A percentile compares a stretch with the other conserved stretches of the same genome.
These are phyloP conservation scores for Xylaria sp. DNA, from an alignment of 2,329 filamentous ascomycete genomes.

Conservation along the genomic window DNA sequence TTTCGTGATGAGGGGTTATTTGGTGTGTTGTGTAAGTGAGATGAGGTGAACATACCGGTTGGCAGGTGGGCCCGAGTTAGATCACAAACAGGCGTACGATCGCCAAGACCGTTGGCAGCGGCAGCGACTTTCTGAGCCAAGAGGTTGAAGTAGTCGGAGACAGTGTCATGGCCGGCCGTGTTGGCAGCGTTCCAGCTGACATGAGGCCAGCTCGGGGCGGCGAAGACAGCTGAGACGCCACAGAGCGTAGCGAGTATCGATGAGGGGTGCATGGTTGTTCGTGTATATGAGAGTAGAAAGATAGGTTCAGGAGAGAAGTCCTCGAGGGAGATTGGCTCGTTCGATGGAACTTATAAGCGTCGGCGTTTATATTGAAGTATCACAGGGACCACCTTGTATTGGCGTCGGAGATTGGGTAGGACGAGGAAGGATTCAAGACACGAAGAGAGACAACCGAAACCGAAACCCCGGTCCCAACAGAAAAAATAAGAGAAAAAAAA, in stretches of 20 bases:
- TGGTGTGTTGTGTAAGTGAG: background rate
- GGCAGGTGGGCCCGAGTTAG: conserved; percentile 49
- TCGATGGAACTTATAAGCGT: background rate
- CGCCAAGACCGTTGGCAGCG: conserved; percentile 35
- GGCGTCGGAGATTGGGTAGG: background rate
- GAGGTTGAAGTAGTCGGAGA: conserved; percentile 58
- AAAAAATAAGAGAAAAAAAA: conserved; percentile 12
- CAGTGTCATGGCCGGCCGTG: conserved; percentile 39
- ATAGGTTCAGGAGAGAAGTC: background rate
- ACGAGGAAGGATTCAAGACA: background rate
- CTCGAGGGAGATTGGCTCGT: conserved; percentile 1
- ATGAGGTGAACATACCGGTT: conserved; percentile 36
- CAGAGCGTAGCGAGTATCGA: conserved; percentile 43
- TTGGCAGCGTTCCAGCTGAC: conserved; percentile 38
- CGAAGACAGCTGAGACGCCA: conserved; percentile 38
- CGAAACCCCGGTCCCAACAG: background rate
- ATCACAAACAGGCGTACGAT: conserved; percentile 46
- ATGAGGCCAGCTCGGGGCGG: conserved; percentile 44
- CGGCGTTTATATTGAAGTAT: background rate
- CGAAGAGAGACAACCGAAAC: background rate
- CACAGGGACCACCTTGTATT: background rate
- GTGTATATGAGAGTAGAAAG: background rate
- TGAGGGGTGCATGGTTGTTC: conserved; percentile 46
- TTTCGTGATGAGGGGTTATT: background rate
- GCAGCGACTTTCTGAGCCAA: conserved; percentile 51